These are phyloP conservation scores for Populus pruinosa DNA, from an alignment of 345 rosid genomes.

Conservation along the genomic window DNA sequence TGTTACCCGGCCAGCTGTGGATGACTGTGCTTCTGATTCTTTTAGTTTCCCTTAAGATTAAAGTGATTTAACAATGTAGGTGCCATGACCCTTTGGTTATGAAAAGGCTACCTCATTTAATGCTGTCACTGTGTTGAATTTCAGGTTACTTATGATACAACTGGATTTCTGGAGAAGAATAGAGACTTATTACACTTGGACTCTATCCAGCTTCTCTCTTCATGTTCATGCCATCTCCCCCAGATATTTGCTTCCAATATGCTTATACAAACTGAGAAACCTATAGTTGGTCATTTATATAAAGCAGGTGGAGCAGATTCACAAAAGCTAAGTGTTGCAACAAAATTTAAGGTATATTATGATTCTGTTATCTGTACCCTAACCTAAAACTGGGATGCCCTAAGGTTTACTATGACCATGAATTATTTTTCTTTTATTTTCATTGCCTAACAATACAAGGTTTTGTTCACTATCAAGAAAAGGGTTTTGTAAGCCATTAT, in stretches of 20 bases:
- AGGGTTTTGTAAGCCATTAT: not conserved
- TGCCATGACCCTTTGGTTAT: not conserved
- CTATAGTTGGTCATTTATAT: conserved; percentile 69
- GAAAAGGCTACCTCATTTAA: conserved; percentile 23
- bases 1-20: not conserved
- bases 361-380: not conserved
- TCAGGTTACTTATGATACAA: conserved; percentile 90
- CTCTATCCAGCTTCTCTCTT: conserved; percentile 86
- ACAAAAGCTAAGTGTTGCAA: conserved; percentile 86
- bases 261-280: conserved; percentile 78
- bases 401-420: not conserved
- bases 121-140: conserved; percentile 25
- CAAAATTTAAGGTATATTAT: conserved; percentile 78
- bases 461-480: not conserved
- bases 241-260: conserved; percentile 83
- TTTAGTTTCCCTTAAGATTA: not conserved
- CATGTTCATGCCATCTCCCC: conserved; percentile 86
- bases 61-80: not conserved
- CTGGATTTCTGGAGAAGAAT: conserved; percentile 94
- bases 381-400: not conserved
- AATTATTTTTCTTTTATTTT: not conserved
- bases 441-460: not conserved
- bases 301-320: conserved; percentile 98
- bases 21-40: not conserved
- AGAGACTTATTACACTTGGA: conserved; percentile 91